Evolutionary conservation across 2,329 filamentous ascomycete species (phyloP), one percentile per base, ranked within the genome.

Genomic region (Fusarium sp.): DNA sequence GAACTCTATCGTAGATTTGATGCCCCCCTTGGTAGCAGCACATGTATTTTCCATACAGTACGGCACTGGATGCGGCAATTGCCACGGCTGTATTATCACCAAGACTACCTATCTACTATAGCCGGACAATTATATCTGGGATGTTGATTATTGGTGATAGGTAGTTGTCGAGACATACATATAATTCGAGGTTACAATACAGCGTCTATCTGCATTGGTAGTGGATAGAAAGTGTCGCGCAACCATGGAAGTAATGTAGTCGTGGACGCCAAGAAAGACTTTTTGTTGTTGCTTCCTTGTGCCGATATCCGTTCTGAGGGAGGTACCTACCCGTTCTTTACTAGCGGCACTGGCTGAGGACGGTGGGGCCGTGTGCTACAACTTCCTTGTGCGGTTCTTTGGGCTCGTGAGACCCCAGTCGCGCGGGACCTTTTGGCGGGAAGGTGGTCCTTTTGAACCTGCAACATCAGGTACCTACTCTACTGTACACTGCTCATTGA

Each of bases 361-460:
- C 56, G 44, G 69, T 60, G 65, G 57, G 65, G 65, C 60, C 56
- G 67, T 63, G 63, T 62, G 55, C 61, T 57, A 53, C 50, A 58
- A 60, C 66, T 73, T 72, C 69, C 66, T 62, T 60, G 69, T 67
- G 71, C 63, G 63, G 71, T 69, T 63, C 63, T 70, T 50, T 72
- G 65, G 72, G 58, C 34, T 65, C 49, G 62, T 62, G 62, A 65
- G 46, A 64, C 68, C 72, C 63, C 53, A 62, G 62, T 68, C 71
- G 69, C 69, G 66, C 72, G 72, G 72, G 72, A 74, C 70, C 72
- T 74, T 74, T 74, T 74, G 72, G 62, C 67, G 70, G 71, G 62
- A 73, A 72, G 65, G 64, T 63, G 72, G 70, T 56, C 63, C 67
- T 68, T 73, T 69, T 60, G 67, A 69, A 63, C 65, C 62, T 70